These are phyloP conservation scores for Gossypium mustelinum DNA, from an alignment of 345 rosid species.

Conservation along the genomic window DNA sequence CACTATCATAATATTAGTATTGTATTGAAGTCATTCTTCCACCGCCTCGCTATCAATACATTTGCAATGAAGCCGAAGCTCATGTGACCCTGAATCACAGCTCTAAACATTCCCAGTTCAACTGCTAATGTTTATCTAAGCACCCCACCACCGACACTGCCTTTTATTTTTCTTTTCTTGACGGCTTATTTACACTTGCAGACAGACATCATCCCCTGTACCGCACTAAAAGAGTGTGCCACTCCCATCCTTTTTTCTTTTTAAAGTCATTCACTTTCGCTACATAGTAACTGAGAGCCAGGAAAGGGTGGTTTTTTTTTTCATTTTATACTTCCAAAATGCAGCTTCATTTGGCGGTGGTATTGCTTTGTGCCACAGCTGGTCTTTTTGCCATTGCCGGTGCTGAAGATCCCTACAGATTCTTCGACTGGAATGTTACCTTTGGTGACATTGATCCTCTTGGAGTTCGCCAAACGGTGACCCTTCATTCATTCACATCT, in stretches of 20 bases:
- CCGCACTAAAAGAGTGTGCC: slow-evolving; percentile 37
- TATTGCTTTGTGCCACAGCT: slow-evolving; percentile 13
- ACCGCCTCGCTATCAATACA: background rate
- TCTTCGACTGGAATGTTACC: slow-evolving; percentile 61
- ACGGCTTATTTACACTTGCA: background rate
- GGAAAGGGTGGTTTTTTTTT: background rate
- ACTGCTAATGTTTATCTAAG: background rate
- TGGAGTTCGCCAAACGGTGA: slow-evolving; percentile 53
- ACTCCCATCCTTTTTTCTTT: background rate
- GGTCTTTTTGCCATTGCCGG: slow-evolving; percentile 27
- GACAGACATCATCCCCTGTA: slow-evolving; percentile 15
- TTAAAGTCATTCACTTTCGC: background rate
- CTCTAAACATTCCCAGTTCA: background rate
- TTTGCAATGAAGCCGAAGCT: no score
- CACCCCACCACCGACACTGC: slow-evolving; percentile 60
- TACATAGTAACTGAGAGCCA: background rate
- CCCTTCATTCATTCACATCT: background rate
- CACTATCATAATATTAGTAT: background rate
- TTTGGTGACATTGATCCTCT: slow-evolving; percentile 62
- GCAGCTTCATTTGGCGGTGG: slow-evolving; percentile 23
- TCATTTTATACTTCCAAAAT: slow-evolving; percentile 12
- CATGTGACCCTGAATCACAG: background rate
- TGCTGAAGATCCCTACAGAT: slow-evolving; percentile 57
- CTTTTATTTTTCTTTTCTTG: background rate
- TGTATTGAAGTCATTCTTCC: background rate